Evolutionary conservation across 345 rosid species (phyloP).

Genomic region (Citrus medica): DNA sequence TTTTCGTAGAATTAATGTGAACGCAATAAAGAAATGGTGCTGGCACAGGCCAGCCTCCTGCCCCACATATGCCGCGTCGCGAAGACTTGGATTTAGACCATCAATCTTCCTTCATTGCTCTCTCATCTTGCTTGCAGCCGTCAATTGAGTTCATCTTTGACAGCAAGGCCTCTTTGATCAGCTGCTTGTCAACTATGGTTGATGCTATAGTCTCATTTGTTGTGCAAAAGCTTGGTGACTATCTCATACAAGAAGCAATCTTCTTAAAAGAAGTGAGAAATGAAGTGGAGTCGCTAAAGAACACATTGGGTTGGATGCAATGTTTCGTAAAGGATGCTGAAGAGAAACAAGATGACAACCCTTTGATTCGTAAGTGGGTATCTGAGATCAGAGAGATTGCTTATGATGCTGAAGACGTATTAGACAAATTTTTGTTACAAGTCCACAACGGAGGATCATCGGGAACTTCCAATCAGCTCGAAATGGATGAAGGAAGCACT

Average conservation of each 20-base stretch:
- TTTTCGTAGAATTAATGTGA: too few relatives aligned
- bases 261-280: neutral
- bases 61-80: too few relatives aligned
- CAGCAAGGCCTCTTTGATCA: too few relatives aligned
- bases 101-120: too few relatives aligned
- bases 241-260: constrained; percentile 4
- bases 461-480: neutral
- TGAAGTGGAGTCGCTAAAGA: neutral
- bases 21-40: too few relatives aligned
- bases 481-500: too few relatives aligned
- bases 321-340: constrained; percentile 1
- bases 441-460: neutral
- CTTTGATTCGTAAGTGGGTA: neutral
- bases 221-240: neutral
- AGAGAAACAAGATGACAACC: neutral
- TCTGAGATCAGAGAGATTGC: constrained; percentile 1
- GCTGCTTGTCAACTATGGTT: neutral
- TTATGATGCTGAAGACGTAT: neutral
- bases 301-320: neutral
- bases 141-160: too few relatives aligned
- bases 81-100: too few relatives aligned
- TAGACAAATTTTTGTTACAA: neutral
- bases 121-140: too few relatives aligned
- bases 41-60: too few relatives aligned
- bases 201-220: neutral